Evolutionary conservation across 2,329 filamentous ascomycete species (phyloP), one percentile per base, ranked within the genome.

Genomic region (Cercospora canescens): DNA sequence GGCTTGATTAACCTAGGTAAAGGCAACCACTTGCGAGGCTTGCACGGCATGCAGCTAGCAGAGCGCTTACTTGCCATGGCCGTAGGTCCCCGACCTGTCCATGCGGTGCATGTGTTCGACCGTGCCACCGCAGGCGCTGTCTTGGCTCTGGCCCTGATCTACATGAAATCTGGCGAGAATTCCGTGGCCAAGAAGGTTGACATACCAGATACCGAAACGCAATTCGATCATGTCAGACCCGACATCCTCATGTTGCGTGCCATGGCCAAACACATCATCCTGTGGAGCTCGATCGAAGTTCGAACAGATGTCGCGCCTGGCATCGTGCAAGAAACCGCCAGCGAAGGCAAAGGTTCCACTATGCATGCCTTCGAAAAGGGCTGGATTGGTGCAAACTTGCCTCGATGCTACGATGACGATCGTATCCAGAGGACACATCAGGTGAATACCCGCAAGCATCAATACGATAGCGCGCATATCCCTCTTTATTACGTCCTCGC

Each of bases 1-100:
- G 95, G 95, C 0, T 89, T 96, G 71, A 97, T 99, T 79, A 99
- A 99, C 77, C 82, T 99, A 1, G 95, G 91, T 63, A 96, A 94
- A 75, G 96, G 95, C 21, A 91, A 88, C 67, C 91, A 97, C 73
- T 83, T 98, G 30, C 90, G 90, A 75, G 94, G 94, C 9, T 84
- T 99, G 56, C 91, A 96, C 71, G 95, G 98, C 74, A 96, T 99
- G 93, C 88, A 89, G 55, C 86, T 99, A 8, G 92, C 95, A 0
- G 94, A 98, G 75, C 90, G 95, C 68, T 84, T 99, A 11, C 85
- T 99, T 55, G 86, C 90, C 0, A 87, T 97, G 60, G 94, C 95
- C 11, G 92, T 96, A 4, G 89, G 93, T 2, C 92, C 91, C 1
- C 96, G 97, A 79, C 92, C 94, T 67, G 93, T 98, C 12, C 91